Evolutionary conservation across 331 rosid species (phyloP), one percentile per base, ranked within the genome.

Genomic region (Stylosanthes scabra): DNA sequence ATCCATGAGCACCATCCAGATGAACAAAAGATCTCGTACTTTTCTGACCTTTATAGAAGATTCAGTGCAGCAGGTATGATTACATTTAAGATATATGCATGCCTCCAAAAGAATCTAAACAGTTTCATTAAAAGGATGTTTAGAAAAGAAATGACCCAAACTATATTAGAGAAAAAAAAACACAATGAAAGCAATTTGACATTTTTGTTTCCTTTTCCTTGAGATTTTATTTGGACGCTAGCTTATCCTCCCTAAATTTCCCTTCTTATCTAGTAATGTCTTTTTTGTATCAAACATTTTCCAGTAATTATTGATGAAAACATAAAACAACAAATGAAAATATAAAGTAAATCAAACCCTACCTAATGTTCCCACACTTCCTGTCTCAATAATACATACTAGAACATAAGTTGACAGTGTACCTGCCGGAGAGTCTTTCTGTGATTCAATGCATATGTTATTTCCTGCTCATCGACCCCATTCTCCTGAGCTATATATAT

Each of bases 351-450:
- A 44, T 15, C 9, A 9, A n/a, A 10, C 16, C 20, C 8, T 9
- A 63, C 13, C 8, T 9, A 63, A 12, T 68, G 51, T 63, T 42
- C 66, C n/a, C 51, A 15, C 15, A 40, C 11, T 75, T 66, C 57
- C 80, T 15, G 12, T 66, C 68, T 27, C n/a, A 66, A 31, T 45
- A 54, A 74, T 42, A 51, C 16, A 71, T 41, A 34, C 55, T 51
- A 54, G 70, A 31, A 52, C 40, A 64, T 39, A 74, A 47, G 16
- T 49, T 50, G 20, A 20, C 29, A 76, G 59, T 62, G 72, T 87
- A 95, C 99, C 98, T 90, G 92, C 55, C 99, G 87, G 52, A 95
- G 86, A 75, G 84, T 86, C 83, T 88, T 95, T 78, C 99, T 82
- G 74, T 85, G 93, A 78, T 83, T 86, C 46, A 95, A 82, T 10